Base-by-base conservation (phyloP, 495 filamentous ascomycete species). In the Geopyxis carbonaria region DNA sequence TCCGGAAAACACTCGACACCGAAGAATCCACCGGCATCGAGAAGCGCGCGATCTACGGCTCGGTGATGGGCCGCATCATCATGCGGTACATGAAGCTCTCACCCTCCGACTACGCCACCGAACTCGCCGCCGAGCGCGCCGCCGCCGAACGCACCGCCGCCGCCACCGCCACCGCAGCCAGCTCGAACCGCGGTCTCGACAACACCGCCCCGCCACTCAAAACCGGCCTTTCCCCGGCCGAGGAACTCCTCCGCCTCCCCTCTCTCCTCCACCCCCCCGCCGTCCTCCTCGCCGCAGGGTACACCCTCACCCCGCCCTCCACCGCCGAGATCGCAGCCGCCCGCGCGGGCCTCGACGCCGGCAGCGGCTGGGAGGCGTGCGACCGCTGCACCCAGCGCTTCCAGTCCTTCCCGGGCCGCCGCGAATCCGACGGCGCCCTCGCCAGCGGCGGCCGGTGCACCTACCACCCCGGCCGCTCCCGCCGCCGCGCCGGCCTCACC, bases 391-490 rank as follows among this genome's bases (percentile, higher is more conserved):
- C 60, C 16, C 70, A 68, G 15, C 73, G 86, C 20, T 95, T 99
- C 51, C 84, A 93, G 56, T 82, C 92, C 11, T 95, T 91, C 48
- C 83, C 86, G 5, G 82, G 82, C 11, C 76, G 89, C 23, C 68
- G 82, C 33, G 68, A 71, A 37, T 70, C 70, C 39, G 89, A 95
- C 48, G 89, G 87, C 1, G 69, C 74, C 1, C 64, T 94, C 27
- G 68, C 87, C 0, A 74, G 69, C 3, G 78, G 79, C 22, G 85
- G 86, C 0, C 51, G 57, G 14, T 99, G 89, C 60, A 70, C 59
- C 0, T 75, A 84, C 56, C 89, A 97, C 56, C 76, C 68, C 29
- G 80, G 73, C 6, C 77, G 72, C 45, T 62, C 74, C 23, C 68
- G 61, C 21, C 69, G 75, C 36, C 33, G 28, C 25, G 18, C 43